Evolutionary conservation across 2,329 filamentous ascomycete species (phyloP).

Genomic region (Fusarium aywerte): DNA sequence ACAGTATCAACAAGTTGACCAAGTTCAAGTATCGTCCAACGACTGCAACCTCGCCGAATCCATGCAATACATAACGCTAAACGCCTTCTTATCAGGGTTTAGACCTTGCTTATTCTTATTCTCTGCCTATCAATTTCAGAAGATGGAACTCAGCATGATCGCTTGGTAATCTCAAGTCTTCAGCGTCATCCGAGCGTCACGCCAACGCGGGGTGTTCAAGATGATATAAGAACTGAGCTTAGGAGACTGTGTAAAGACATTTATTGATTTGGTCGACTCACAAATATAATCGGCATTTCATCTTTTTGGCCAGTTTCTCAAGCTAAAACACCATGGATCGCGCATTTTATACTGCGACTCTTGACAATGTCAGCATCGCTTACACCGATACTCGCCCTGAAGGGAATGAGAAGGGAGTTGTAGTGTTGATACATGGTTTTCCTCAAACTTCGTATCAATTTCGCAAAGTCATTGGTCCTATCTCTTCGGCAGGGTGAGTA

Average conservation of each 20-base stretch:
- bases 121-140: background rate
- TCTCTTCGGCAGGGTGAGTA: conserved; percentile 4
- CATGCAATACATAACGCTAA: too few species aligned
- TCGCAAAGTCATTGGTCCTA: conserved; percentile 10
- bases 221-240: background rate
- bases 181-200: conserved; percentile 30
- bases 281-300: too few species aligned
- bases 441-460: conserved; percentile 28
- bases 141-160: background rate
- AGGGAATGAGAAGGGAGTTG: conserved; percentile 1
- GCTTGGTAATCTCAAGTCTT: conserved; percentile 23
- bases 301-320: rapidly evolving
- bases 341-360: conserved; percentile 7
- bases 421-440: conserved; percentile 22
- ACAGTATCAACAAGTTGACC: background rate
- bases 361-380: conserved; percentile 11
- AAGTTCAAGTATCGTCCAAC: background rate
- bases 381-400: conserved; percentile 15
- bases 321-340: conserved; percentile 1
- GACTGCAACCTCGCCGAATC: background rate
- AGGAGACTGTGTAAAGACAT: too few species aligned
- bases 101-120: background rate
- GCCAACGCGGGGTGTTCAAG: background rate
- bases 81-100: background rate
- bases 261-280: background rate